A percentile compares a stretch with the other conserved stretches of the same genome.
Evolutionary conservation across 169 alveolate genomes (phyloP).

Genomic region (Cryptosporidium sp.): DNA sequence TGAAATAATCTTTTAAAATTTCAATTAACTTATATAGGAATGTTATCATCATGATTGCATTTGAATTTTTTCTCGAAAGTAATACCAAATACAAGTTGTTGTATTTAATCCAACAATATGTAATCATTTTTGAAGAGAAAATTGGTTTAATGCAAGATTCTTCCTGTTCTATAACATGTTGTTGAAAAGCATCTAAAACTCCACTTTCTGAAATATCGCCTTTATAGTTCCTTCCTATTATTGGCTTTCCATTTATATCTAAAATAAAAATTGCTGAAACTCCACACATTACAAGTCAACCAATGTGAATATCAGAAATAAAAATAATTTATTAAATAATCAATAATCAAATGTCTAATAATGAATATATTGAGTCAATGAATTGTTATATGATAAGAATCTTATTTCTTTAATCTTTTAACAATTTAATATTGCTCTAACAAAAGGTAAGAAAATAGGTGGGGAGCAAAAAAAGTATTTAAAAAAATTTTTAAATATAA

Average conservation of each 20-base stretch:
- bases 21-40: conserved; percentile 88
- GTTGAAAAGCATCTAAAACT: conserved; percentile 88
- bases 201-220: conserved; percentile 89
- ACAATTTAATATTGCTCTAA: not conserved
- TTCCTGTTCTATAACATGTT: conserved; percentile 94
- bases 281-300: conserved; percentile 85
- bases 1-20: conserved; percentile 95
- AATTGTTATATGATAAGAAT: not conserved
- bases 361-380: not conserved
- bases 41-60: conserved; percentile 87
- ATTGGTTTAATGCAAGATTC: conserved; percentile 94
- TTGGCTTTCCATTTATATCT: conserved; percentile 92
- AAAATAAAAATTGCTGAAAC: conserved; percentile 93
- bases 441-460: not conserved
- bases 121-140: conserved; percentile 93
- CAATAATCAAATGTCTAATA: not conserved
- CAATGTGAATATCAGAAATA: not conserved
- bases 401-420: not conserved
- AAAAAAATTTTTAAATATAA: too few species aligned
- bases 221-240: conserved; percentile 91
- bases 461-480: conserved; percentile 1
- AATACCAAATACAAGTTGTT: conserved; percentile 92
- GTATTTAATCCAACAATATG: conserved; percentile 96
- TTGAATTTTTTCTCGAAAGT: conserved; percentile 84
- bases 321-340: not conserved